Conservation (phyloP, 2,329 filamentous ascomycete genomes). For the Colletotrichum phormii region DNA sequence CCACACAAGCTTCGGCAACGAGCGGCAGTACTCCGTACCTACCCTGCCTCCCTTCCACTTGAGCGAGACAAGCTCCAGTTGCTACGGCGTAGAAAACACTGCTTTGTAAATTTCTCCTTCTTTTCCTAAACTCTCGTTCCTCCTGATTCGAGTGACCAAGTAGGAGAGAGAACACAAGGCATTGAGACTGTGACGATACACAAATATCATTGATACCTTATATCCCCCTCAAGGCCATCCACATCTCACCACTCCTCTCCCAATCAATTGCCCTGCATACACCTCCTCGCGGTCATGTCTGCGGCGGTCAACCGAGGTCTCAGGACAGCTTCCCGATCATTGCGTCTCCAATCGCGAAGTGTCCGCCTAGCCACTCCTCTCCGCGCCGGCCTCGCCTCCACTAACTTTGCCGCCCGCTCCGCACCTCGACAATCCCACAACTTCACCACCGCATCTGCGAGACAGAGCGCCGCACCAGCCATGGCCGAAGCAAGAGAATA, state of each 20-base stretch:
- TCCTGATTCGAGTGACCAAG: slow-evolving; percentile 6
- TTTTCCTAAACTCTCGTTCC: neutral
- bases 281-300: slow-evolving; percentile 56
- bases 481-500: slow-evolving; percentile 71
- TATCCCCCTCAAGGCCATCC: neutral
- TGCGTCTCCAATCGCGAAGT: slow-evolving; percentile 58
- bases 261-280: slow-evolving; percentile 32
- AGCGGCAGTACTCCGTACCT: slow-evolving; percentile 17
- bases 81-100: slow-evolving; percentile 3
- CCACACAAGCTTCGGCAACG: slow-evolving; percentile 37
- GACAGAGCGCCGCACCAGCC: slow-evolving; percentile 61
- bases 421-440: slow-evolving; percentile 50
- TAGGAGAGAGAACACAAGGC: neutral
- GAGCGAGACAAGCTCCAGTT: slow-evolving; percentile 20
- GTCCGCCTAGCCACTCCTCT: slow-evolving; percentile 50
- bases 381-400: slow-evolving; percentile 49
- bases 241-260: neutral
- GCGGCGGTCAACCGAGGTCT: slow-evolving; percentile 63
- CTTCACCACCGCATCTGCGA: slow-evolving; percentile 63
- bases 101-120: neutral
- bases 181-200: neutral
- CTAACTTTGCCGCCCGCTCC: slow-evolving; percentile 47
- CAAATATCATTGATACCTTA: slow-evolving; percentile 3
- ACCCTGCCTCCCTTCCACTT: slow-evolving; percentile 17
- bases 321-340: slow-evolving; percentile 65